phyloP scores from a whole-genome alignment of 129 eudicot genomes.

The Arctium minus region DNA sequence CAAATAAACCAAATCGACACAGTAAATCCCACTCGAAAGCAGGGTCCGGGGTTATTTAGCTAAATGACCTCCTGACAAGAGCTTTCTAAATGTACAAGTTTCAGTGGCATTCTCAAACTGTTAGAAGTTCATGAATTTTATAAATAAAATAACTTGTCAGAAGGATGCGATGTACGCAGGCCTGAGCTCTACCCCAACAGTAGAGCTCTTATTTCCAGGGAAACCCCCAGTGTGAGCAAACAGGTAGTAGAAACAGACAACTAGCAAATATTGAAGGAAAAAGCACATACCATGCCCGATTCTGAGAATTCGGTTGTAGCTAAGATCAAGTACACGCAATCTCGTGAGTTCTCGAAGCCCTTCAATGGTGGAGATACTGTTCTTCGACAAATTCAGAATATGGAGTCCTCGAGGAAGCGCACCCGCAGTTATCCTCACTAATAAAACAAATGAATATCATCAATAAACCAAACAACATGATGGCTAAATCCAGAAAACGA shows the following conservation, averaged over 20 bases:
- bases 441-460: constrained; percentile 16
- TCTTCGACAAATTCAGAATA: constrained; percentile 72
- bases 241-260: not conserved
- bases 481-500: not conserved
- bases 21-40: not conserved
- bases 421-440: constrained; percentile 91
- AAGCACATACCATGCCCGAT: constrained; percentile 84
- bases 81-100: not conserved
- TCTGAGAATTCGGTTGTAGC: constrained; percentile 82
- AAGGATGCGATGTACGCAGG: too few relatives aligned
- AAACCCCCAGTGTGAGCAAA: not conserved
- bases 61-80: not conserved
- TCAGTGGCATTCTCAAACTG: not conserved
- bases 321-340: constrained; percentile 89
- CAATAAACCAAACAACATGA: not conserved
- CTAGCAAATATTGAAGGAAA: not conserved
- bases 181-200: too few relatives aligned
- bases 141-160: too few relatives aligned
- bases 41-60: not conserved
- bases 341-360: constrained; percentile 94
- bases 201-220: too few relatives aligned
- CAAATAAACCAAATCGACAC: not conserved
- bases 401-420: constrained; percentile 98
- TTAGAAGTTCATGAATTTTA: not conserved
- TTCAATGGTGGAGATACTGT: constrained; percentile 82